Evolutionary conservation across 441 rosid species (phyloP), one percentile per base, ranked within the genome.

Genomic region (Kokia cookei): DNA sequence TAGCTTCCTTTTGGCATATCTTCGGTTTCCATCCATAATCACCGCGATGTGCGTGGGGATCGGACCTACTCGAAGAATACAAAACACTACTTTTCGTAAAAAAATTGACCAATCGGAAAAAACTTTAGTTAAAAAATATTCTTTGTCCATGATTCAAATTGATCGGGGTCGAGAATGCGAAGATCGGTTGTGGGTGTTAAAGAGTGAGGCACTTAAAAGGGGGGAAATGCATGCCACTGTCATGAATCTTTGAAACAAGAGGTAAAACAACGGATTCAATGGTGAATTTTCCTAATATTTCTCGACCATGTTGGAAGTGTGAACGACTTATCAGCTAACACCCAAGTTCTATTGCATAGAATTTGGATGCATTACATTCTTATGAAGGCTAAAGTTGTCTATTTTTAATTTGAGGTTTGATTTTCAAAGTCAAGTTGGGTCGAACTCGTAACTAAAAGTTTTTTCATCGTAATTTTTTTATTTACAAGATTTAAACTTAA

Each of bases 21-120:
- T 76, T 50, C 79, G 55, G 68, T 80, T 83, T 32, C 84, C 86
- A 19, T 83, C 82, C 84, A 83, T 53, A n/a, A 66, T 80, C 66
- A 83, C 54, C 12, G 82, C 82, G 14, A 83, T 45, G 24, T 80
- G 81, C 9, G 50, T 45, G 2, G 84, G 84, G 43, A 80, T 74
- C 0, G 81, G 75, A 19, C 86, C 86, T 2, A 60, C 75, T 14
- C 40, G 32, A 7, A 66, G 40, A 3, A 66, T 40, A 7, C 40
- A 22, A 7, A 66, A 26, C 12, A 65, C 53, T 0, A 7, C 3
- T 65, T 47, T 65, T 47, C 40, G 27, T 24, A 45, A 3, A 22
- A 65, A 45, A 13, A 37, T 65, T 37, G 1, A 45, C 22, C 55
- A 65, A 3, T 6, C 11, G 4, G 54, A 12, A 1, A 45, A 65